Evolutionary conservation across 192 early-diverging fungal species (phyloP).

Genomic region (Coemansia sp.): DNA sequence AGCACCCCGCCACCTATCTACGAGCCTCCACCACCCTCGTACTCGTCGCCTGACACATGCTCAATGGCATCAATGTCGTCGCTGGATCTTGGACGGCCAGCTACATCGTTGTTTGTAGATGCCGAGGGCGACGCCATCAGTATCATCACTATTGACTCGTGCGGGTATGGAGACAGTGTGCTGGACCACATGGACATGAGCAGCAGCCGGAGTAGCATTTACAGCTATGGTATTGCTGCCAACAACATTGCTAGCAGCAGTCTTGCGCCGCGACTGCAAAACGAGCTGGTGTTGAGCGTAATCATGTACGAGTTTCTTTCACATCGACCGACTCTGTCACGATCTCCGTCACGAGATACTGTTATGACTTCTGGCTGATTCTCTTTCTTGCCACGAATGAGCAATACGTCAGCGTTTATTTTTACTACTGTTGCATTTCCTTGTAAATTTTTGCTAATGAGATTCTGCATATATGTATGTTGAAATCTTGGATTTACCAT

Average conservation of each 20-base stretch:
- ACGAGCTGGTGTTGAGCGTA: slow-evolving; percentile 34
- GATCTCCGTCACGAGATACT: slow-evolving; percentile 38
- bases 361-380: slow-evolving; percentile 12
- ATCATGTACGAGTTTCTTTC: slow-evolving; percentile 48
- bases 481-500: no score
- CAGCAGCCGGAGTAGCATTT: slow-evolving; percentile 3
- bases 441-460: no score
- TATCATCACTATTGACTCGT: slow-evolving; percentile 18
- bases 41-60: slow-evolving; percentile 28
- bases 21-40: slow-evolving; percentile 51
- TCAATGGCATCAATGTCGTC: slow-evolving; percentile 31
- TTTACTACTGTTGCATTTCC: no score
- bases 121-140: slow-evolving; percentile 21
- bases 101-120: slow-evolving; percentile 5
- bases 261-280: slow-evolving; percentile 28
- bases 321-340: slow-evolving; percentile 31
- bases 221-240: neutral
- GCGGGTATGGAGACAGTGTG: neutral
- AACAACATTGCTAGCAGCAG: neutral
- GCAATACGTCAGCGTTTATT: no score
- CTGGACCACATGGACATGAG: neutral
- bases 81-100: slow-evolving; percentile 19
- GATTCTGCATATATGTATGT: no score
- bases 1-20: slow-evolving; percentile 50
- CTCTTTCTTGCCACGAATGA: neutral